phyloP scores from a whole-genome alignment of 106 monocot genomes.

The Agapanthus africanus region DNA sequence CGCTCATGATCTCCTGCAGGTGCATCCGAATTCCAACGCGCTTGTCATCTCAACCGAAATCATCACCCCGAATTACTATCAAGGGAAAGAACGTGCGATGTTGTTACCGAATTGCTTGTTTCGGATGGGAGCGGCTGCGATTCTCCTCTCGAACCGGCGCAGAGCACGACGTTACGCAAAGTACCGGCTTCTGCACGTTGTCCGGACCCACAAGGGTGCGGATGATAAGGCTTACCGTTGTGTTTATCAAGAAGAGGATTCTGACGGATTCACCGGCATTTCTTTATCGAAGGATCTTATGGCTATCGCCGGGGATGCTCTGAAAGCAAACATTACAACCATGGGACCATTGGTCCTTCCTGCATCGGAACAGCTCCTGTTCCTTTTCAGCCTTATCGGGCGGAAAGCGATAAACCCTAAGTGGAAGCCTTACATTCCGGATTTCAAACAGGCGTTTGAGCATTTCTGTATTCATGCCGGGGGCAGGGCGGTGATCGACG shows the following conservation, averaged over 20 bases:
- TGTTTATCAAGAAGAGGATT: conserved; percentile 22
- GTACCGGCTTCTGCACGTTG: conserved; percentile 16
- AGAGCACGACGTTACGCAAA: conserved; percentile 13
- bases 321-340: conserved; percentile 22
- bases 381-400: conserved; percentile 20
- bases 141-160: conserved; percentile 20
- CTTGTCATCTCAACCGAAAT: conserved; percentile 22
- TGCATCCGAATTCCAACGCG: conserved; percentile 17
- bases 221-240: conserved; percentile 21
- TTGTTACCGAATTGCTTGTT: conserved; percentile 21
- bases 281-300: conserved; percentile 23
- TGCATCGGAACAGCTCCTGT: conserved; percentile 25
- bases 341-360: conserved; percentile 19
- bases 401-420: conserved; percentile 18
- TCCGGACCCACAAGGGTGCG: conserved; percentile 23
- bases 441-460: conserved; percentile 83
- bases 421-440: conserved; percentile 50
- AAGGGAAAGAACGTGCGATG: conserved; percentile 21
- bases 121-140: conserved; percentile 21
- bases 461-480: conserved; percentile 96
- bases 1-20: conserved; percentile 13
- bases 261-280: conserved; percentile 9
- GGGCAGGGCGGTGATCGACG: conserved; percentile 77
- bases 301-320: conserved; percentile 18
- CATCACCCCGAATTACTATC: conserved; percentile 23